These are phyloP conservation scores for Xanthoconium purpureum DNA, from an alignment of 768 basidiomycete species.

Conservation along the genomic window DNA sequence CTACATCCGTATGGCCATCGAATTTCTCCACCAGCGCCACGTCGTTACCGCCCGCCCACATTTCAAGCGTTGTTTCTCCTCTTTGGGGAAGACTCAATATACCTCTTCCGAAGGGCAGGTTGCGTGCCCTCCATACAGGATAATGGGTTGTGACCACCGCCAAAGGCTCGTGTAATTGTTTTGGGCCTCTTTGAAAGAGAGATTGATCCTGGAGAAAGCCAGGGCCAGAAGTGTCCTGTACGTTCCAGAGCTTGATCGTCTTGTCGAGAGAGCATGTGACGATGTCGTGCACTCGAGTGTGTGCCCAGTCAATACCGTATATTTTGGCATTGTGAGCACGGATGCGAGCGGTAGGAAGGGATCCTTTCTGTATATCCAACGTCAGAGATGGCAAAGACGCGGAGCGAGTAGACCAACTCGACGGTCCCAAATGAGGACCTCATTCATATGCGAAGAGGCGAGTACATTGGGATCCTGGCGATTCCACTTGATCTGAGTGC, in stretches of 20 bases:
- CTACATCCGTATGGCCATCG: slow-evolving; percentile 88
- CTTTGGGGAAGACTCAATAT: slow-evolving; percentile 86
- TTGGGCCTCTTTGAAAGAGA: slow-evolving; percentile 7
- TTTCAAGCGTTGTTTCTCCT: slow-evolving; percentile 77
- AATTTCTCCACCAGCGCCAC: slow-evolving; percentile 63
- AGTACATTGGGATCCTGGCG: slow-evolving; percentile 80
- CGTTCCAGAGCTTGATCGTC: slow-evolving; percentile 83
- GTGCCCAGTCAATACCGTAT: slow-evolving; percentile 97
- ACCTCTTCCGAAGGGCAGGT: slow-evolving; percentile 89
- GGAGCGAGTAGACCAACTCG: slow-evolving; percentile 50
- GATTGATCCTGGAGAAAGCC: slow-evolving; percentile 13
- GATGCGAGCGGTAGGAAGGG: slow-evolving; percentile 71
- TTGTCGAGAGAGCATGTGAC: slow-evolving; percentile 95
- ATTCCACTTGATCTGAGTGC: slow-evolving; percentile 98
- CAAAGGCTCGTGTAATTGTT: slow-evolving; percentile 36
- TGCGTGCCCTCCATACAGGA: slow-evolving; percentile 92
- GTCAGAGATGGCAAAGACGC: slow-evolving; percentile 4
- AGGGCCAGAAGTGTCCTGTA: slow-evolving; percentile 19
- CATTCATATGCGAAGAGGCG: slow-evolving; percentile 84
- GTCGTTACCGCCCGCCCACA: slow-evolving; percentile 54
- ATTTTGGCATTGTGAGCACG: slow-evolving; percentile 87
- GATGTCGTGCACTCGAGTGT: slow-evolving; percentile 67
- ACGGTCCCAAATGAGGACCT: slow-evolving; percentile 92
- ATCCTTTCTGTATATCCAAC: slow-evolving; percentile 66
- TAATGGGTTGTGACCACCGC: slow-evolving; percentile 68